Evolutionary conservation across 2,329 filamentous ascomycete genomes (phyloP), one percentile per base, ranked within the genome.

Genomic region (Penicillium sp.): DNA sequence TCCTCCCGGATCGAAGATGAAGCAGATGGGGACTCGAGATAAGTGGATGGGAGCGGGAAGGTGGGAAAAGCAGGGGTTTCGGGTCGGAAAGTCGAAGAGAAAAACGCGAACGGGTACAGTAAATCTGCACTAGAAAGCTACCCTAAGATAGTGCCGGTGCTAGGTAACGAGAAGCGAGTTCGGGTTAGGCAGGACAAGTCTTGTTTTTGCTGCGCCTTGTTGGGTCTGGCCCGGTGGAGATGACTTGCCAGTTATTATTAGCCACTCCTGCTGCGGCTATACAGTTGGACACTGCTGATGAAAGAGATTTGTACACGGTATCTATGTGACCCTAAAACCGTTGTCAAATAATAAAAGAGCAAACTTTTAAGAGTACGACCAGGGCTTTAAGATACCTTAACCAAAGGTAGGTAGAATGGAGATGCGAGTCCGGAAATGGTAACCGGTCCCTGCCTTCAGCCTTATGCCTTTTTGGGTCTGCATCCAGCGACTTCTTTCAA

Each of bases 201-300:
- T 43, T 55, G 40, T 46, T 50, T 30, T 46, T 57, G 57, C 59
- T 62, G 61, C 61, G 61, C 61, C 61, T 54, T 62, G 59, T 58
- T 60, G 58, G 55, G 58, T 57, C 58, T 56, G 55, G 56, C 55
- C 50, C 40, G 30, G 55, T 59, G 56, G 57, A 59, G 51, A 54
- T 22, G 11, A 30, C 33, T 20, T 16, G 3, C 16, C 13, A 16
- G 24, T 24, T 41, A 31, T 44, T 49, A 50, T 52, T 53, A 50
- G 52, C 51, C 56, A 56, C 48, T 50, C 46, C 25, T 6, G 25
- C 25, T 9, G 25, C 9, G 9, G 25, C 25, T 27, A 9, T 30
- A 30, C 11, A 30, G 11, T 13, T 30, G 28, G 2, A 30, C 9
- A 10, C 28, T 30, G 11, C 10, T 14, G 4, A 30, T 13, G 11